A percentile compares a stretch with the other conserved stretches of the same genome.
These are phyloP conservation scores for Rhodotorula sp. DNA, from an alignment of 1,284 basidiomycete genomes.

Conservation along the genomic window DNA sequence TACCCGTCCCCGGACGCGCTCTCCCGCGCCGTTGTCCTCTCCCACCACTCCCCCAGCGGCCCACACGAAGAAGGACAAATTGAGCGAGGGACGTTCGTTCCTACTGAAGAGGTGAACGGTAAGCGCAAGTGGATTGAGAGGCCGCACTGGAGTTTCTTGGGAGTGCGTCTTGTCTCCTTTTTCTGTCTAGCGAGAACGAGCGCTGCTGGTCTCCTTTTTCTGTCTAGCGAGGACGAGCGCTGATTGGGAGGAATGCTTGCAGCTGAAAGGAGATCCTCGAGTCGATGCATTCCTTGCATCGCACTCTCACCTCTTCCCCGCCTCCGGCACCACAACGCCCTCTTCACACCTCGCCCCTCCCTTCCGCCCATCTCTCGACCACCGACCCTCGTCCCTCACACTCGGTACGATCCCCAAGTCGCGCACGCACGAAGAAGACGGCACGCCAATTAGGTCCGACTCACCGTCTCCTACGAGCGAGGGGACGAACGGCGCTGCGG, in stretches of 20 bases:
- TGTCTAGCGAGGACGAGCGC: too few relatives aligned
- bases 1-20: conserved; percentile 31
- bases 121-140: conserved; percentile 42
- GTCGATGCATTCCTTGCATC: conserved; percentile 29
- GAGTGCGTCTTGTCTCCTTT: conserved; percentile 38
- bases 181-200: too few relatives aligned
- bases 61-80: conserved; percentile 39
- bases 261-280: conserved; percentile 32
- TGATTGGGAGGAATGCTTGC: not conserved
- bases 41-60: conserved; percentile 26
- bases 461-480: not conserved
- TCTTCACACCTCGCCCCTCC: not conserved
- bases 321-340: not conserved
- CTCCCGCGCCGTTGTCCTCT: conserved; percentile 26
- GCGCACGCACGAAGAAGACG: not conserved
- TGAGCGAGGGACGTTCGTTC: conserved; percentile 47
- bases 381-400: conserved; percentile 14
- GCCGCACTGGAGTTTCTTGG: conserved; percentile 52
- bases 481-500: not conserved
- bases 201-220: not conserved
- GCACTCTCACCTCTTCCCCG: conserved; percentile 28
- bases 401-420: conserved; percentile 6
- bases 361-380: not conserved
- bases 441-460: not conserved
- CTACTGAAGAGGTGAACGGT: conserved; percentile 44